Base-by-base conservation (phyloP, 2,329 filamentous ascomycete genomes). In the Epichloe uncinata region DNA sequence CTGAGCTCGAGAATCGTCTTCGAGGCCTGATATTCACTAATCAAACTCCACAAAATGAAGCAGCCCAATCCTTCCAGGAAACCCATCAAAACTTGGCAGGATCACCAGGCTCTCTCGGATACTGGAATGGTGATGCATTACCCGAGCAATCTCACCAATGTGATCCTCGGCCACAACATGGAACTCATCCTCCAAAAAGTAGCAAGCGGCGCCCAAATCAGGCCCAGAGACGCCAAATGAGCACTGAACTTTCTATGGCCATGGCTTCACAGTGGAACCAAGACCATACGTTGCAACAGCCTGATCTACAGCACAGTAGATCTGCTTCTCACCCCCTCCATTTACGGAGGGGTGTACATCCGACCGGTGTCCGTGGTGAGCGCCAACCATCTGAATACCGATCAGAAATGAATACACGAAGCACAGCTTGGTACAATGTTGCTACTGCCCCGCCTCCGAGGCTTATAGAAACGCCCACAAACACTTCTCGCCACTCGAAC, bases 201-300 rank as follows among this genome's bases (percentile, higher is more conserved):
- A 40, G 52, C 20, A 52, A 52, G 48, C 56, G 41, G 47, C 56
- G 18, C 59, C 57, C 55, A 3, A 84, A 84, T 53, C 80, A 84
- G 58, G 79, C 79, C 1, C 77, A 82, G 56, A 71, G 79, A 45
- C 73, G 79, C 20, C 77, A 82, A 57, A 78, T 81, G 75, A 80
- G 72, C 50, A 71, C 78, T 4, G 75, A 82, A 54, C 57, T 81
- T 16, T 72, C 75, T 0, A 74, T 82, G 43, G 71, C 77, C 4
- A 69, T 82, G 48, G 75, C 80, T 52, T 62, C 70, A 12, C 69
- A 45, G 38, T 45, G 35, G 44, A 35, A 16, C 13, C 20, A 30
- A 15, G 16, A 38, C 33, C 48, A 42, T 37, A 34, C 7, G 16
- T 35, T 42, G 2, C 20, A 20, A 49, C 37, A 40, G 16, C 12